These are phyloP conservation scores for Paecilomyces dactylethromorphus DNA, from an alignment of 2,329 filamentous ascomycete genomes.

Conservation along the genomic window DNA sequence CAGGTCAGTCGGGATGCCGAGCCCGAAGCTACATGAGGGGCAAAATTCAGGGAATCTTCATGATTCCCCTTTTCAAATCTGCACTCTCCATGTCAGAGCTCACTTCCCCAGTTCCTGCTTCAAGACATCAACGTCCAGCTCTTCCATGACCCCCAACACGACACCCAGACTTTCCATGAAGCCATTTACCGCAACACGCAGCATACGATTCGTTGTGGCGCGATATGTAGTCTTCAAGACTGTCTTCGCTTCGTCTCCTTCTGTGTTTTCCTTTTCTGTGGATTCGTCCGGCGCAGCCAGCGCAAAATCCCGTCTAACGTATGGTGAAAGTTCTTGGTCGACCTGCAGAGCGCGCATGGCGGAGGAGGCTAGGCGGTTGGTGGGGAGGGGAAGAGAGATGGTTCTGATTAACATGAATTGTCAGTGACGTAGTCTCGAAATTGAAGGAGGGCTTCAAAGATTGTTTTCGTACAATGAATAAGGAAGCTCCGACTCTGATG, in stretches of 20 bases:
- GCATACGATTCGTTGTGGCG: conserved; percentile 91
- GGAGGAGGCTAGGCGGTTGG: conserved; percentile 66
- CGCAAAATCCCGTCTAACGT: conserved; percentile 67
- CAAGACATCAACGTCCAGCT: conserved; percentile 79
- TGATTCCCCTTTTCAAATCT: background rate
- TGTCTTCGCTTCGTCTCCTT: conserved; percentile 33
- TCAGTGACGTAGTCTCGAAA: background rate
- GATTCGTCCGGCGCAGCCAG: conserved; percentile 34
- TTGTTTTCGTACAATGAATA: conserved; percentile 28
- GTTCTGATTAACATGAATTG: conserved; percentile 45
- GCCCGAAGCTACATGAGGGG: background rate
- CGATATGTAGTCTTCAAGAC: conserved; percentile 70
- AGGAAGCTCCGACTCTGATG: conserved; percentile 24
- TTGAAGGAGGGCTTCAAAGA: background rate
- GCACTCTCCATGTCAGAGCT: conserved; percentile 6
- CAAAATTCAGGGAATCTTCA: background rate
- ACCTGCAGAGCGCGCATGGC: conserved; percentile 72
- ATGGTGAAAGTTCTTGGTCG: conserved; percentile 80
- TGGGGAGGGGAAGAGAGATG: conserved; percentile 75
- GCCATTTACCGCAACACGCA: conserved; percentile 90
- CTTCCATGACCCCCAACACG: conserved; percentile 82
- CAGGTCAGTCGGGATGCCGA: background rate
- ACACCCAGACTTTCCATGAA: conserved; percentile 88
- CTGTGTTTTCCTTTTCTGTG: conserved; percentile 11
- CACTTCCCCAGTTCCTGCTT: conserved; percentile 26